These are phyloP conservation scores for Omphalotus guepiniiformis DNA, from an alignment of 768 basidiomycete species.

Conservation along the genomic window DNA sequence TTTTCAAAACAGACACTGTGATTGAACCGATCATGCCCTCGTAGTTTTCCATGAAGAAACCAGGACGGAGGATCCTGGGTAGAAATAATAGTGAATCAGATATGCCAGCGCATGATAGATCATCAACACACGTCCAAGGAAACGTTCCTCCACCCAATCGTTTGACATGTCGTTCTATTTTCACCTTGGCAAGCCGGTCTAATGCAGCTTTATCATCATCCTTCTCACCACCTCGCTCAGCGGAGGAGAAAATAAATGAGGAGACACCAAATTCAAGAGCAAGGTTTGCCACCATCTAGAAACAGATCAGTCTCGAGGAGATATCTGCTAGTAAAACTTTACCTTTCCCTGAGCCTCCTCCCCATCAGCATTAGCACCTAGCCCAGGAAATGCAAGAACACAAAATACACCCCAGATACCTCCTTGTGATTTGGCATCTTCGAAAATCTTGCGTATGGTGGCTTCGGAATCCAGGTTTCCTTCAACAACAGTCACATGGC, in stretches of 20 bases:
- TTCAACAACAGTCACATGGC: constrained; percentile 29
- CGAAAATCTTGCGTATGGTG: constrained; percentile 29
- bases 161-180: constrained; percentile 32
- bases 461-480: constrained; percentile 28
- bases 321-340: not conserved
- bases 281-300: constrained; percentile 30
- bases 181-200: constrained; percentile 30
- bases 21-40: constrained; percentile 33
- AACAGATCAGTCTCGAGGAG: not conserved
- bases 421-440: constrained; percentile 21
- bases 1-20: constrained; percentile 27
- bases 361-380: constrained; percentile 34
- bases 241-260: constrained; percentile 32
- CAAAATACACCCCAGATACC: constrained; percentile 37
- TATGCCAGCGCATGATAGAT: not conserved
- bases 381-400: constrained; percentile 35
- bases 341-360: constrained; percentile 39
- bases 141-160: constrained; percentile 26
- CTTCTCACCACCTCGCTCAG: constrained; percentile 33
- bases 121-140: constrained; percentile 36
- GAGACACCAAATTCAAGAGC: constrained; percentile 32
- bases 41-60: constrained; percentile 43
- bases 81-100: not conserved
- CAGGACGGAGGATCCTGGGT: constrained; percentile 35
- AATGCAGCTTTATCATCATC: constrained; percentile 25